These are phyloP conservation scores for Dictyophora rubrovolvata DNA, from an alignment of 768 basidiomycete genomes.

Conservation along the genomic window DNA sequence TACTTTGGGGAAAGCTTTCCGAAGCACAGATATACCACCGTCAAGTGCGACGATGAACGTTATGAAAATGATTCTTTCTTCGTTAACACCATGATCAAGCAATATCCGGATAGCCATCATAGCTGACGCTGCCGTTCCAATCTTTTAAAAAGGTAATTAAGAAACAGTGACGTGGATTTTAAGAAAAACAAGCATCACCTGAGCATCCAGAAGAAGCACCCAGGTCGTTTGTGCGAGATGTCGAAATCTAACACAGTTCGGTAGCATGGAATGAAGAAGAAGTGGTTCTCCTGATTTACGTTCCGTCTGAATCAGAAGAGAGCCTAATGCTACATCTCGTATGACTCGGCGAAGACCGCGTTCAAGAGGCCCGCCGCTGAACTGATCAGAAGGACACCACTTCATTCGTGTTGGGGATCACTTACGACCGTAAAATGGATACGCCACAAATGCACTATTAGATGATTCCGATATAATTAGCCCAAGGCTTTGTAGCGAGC, in stretches of 20 bases:
- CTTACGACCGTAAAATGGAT: constrained; percentile 79
- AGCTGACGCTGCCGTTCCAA: constrained; percentile 85
- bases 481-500: not conserved
- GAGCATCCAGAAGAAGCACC: constrained; percentile 86
- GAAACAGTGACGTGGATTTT: not conserved
- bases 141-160: constrained; percentile 33
- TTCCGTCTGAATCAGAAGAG: constrained; percentile 85
- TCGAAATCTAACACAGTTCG: constrained; percentile 56
- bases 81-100: constrained; percentile 82
- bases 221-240: constrained; percentile 56
- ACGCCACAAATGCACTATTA: constrained; percentile 74
- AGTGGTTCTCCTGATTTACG: constrained; percentile 77
- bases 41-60: constrained; percentile 80
- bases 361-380: constrained; percentile 81
- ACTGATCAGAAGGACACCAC: constrained; percentile 7
- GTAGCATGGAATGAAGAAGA: constrained; percentile 73
- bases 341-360: constrained; percentile 85
- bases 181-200: constrained; percentile 32
- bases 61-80: constrained; percentile 81
- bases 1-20: constrained; percentile 76
- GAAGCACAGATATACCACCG: constrained; percentile 70
- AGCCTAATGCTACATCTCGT: constrained; percentile 77
- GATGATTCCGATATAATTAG: not conserved
- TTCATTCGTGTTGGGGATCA: constrained; percentile 12
- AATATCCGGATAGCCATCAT: constrained; percentile 94